A percentile compares a stretch with the other conserved stretches of the same genome.
These are phyloP conservation scores for Globisporangium heterothallicum DNA, from an alignment of 352 stramenopile genomes.

Conservation along the genomic window DNA sequence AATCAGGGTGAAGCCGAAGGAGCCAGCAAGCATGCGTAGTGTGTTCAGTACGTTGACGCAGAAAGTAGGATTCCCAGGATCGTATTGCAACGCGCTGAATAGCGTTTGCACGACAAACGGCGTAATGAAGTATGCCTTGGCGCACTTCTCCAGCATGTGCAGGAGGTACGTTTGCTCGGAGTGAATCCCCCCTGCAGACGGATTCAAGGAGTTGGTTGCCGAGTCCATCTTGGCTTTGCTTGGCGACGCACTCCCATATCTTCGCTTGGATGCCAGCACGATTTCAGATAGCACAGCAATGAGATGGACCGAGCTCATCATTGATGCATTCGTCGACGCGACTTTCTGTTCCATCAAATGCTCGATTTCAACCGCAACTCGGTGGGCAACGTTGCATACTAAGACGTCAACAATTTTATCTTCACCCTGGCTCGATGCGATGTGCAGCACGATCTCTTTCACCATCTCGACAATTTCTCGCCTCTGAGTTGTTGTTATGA, in stretches of 20 bases:
- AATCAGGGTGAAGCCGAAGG: constrained; percentile 47
- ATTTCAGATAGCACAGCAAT: constrained; percentile 6
- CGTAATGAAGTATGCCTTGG: constrained; percentile 6
- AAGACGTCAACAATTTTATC: constrained; percentile 59
- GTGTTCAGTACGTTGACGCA: constrained; percentile 39
- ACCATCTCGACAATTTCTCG: constrained; percentile 42
- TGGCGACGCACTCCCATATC: not conserved
- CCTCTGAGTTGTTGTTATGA: constrained; percentile 27
- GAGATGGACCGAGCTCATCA: constrained; percentile 15
- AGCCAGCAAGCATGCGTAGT: constrained; percentile 29
- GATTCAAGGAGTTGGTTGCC: not conserved
- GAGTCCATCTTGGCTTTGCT: not conserved
- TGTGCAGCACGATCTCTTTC: constrained; percentile 43
- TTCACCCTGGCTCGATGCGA: constrained; percentile 28
- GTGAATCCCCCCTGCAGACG: not conserved
- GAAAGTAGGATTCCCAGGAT: constrained; percentile 6
- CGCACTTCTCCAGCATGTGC: not conserved
- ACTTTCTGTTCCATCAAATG: constrained; percentile 6
- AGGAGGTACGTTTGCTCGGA: constrained; percentile 6
- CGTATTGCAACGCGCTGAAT: constrained; percentile 6
- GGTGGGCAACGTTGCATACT: constrained; percentile 50
- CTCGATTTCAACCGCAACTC: constrained; percentile 31
- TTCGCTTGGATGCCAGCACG: constrained; percentile 4
- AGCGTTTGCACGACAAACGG: constrained; percentile 6
- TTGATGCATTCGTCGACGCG: not conserved